These are phyloP conservation scores for Fusarium papillatum DNA, from an alignment of 2,329 filamentous ascomycete genomes.

Conservation along the genomic window DNA sequence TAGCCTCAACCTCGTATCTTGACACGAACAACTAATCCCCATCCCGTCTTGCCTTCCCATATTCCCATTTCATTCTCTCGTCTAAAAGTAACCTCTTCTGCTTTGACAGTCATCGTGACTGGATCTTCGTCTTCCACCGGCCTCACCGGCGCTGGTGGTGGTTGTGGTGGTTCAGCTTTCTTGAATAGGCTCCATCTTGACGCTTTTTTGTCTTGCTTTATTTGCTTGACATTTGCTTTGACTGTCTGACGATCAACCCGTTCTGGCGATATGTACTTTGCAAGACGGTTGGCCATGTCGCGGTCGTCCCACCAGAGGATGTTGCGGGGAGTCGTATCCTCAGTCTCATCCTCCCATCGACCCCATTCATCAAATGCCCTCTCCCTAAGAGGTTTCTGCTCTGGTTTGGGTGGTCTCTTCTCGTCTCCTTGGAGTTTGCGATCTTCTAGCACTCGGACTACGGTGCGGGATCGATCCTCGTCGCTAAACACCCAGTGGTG, in stretches of 20 bases:
- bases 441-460: slow-evolving; percentile 48
- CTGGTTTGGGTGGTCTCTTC: slow-evolving; percentile 7
- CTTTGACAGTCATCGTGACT: slow-evolving; percentile 56
- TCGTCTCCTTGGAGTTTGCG: slow-evolving; percentile 24
- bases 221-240: slow-evolving; percentile 47
- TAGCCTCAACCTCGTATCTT: slow-evolving; percentile 32
- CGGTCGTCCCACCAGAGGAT: slow-evolving; percentile 63
- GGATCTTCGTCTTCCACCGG: slow-evolving; percentile 33
- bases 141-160: slow-evolving; percentile 11
- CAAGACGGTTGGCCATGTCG: slow-evolving; percentile 59
- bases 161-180: slow-evolving; percentile 32
- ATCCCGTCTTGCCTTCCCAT: slow-evolving; percentile 64
- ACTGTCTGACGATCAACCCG: slow-evolving; percentile 45
- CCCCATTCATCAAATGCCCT: slow-evolving; percentile 62
- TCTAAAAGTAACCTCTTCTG: slow-evolving; percentile 65
- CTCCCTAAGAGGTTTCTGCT: background rate
- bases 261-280: slow-evolving; percentile 57
- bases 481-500: slow-evolving; percentile 52
- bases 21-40: slow-evolving; percentile 61
- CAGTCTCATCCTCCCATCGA: slow-evolving; percentile 51
- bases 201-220: slow-evolving; percentile 50
- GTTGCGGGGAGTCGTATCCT: background rate
- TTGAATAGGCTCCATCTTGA: slow-evolving; percentile 52
- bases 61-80: slow-evolving; percentile 65
- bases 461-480: slow-evolving; percentile 44